Evolutionary conservation across 31 red algal species (phyloP).

Genomic region (Pterothamnion heteromorphum): DNA sequence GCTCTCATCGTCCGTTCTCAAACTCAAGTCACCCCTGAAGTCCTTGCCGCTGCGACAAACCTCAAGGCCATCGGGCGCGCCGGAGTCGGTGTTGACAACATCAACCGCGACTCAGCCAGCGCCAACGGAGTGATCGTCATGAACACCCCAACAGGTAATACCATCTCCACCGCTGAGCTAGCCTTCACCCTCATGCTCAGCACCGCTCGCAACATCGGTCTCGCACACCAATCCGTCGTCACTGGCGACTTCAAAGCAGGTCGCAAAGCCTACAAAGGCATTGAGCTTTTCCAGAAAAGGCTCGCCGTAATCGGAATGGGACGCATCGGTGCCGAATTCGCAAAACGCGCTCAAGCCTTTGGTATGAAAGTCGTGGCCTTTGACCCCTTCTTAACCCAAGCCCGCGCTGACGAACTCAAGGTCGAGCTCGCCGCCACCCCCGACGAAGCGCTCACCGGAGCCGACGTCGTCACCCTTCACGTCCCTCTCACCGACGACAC

Average conservation of each 20-base stretch:
- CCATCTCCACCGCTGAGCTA: slow-evolving; percentile 93
- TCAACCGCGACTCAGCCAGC: slow-evolving; percentile 85
- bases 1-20: slow-evolving; percentile 92
- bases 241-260: slow-evolving; percentile 17
- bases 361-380: slow-evolving; percentile 62
- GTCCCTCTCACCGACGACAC: slow-evolving; percentile 53
- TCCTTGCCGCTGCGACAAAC: slow-evolving; percentile 70
- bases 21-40: slow-evolving; percentile 81
- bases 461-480: slow-evolving; percentile 57
- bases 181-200: slow-evolving; percentile 78
- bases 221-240: slow-evolving; percentile 58
- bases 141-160: slow-evolving; percentile 97
- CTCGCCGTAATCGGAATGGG: slow-evolving; percentile 59
- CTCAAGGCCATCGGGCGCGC: slow-evolving; percentile 96
- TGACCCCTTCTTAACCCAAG: slow-evolving; percentile 58
- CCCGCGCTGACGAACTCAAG: slow-evolving; percentile 45
- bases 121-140: slow-evolving; percentile 94
- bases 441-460: background rate
- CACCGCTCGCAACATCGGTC: slow-evolving; percentile 57
- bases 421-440: slow-evolving; percentile 6
- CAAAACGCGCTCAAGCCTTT: slow-evolving; percentile 46
- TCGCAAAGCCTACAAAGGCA: slow-evolving; percentile 32
- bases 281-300: slow-evolving; percentile 53
- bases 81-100: slow-evolving; percentile 99
- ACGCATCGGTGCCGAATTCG: slow-evolving; percentile 62